Evolutionary conservation across 371 early-diverging fungal genomes (phyloP), one percentile per base, ranked within the genome.

Genomic region (Rhizomucor miehei): DNA sequence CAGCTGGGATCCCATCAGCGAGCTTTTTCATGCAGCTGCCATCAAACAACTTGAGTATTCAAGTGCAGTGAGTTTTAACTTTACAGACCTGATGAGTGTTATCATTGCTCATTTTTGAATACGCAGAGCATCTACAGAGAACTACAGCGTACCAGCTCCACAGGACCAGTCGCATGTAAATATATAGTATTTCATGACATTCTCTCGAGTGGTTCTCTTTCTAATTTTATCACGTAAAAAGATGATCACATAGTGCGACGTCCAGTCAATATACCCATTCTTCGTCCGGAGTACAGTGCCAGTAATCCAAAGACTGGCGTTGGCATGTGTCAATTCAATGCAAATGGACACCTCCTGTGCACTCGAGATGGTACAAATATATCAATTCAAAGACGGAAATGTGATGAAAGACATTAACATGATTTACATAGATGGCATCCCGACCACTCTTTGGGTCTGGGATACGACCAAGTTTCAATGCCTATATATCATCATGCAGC

Each of bases 371-470:
- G 74, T n/a, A n/a, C 69, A 64, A 43, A 54, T 23, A 11, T 29
- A 5, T 29, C 8, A 29, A 5, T 29, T 29, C 5, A 5, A 29
- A 29, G 29, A 44, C 39, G 4, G 43, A 14, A 84, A 45, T 62
- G 67, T 21, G 36, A 34, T 24, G 21, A 51, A 51, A 21, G 16
- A 14, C n/a, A n/a, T 19, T 35, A 25, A 11, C 5, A 20, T 19
- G 8, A 36, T 10, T 24, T 44, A 41, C 41, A 47, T 54, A 84
- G 85, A 89, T 59, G 73, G 67, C 51, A 85, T 82, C 77, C 86
- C 89, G 1, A 79, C 60, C 37, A 59, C 66, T 0, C 69, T 85
- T 11, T 89, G 87, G 84, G 66, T 88, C 14, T 87, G 87, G 87
- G 70, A 82, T 57, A 44, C 84, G 11, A 49, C 54, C 6, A 51